Evolutionary conservation across 768 basidiomycete species (phyloP).

Genomic region (Serendipita sp.): DNA sequence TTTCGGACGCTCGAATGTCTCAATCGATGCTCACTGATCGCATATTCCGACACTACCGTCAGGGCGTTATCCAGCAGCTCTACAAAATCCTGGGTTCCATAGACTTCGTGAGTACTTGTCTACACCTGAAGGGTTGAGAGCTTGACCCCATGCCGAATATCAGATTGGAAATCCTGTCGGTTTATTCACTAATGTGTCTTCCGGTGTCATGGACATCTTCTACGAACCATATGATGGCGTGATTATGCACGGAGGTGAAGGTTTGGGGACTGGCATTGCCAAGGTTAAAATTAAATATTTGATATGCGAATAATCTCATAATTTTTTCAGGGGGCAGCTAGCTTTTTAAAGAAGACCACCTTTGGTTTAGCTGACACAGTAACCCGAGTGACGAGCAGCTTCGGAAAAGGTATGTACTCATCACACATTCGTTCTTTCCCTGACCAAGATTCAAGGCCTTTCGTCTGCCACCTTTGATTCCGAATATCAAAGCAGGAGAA

Average conservation of each 20-base stretch:
- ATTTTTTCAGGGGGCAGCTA: slow-evolving; percentile 69
- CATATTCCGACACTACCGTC: slow-evolving; percentile 80
- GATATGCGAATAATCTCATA: not conserved
- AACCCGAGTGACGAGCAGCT: slow-evolving; percentile 95
- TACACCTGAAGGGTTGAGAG: not conserved
- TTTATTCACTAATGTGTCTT: slow-evolving; percentile 94
- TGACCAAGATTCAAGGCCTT: slow-evolving; percentile 36
- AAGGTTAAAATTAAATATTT: slow-evolving; percentile 35
- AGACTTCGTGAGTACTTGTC: slow-evolving; percentile 40
- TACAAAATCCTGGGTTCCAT: slow-evolving; percentile 97
- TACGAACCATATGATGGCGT: slow-evolving; percentile 96
- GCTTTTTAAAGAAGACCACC: slow-evolving; percentile 96
- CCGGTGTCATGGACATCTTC: slow-evolving; percentile 95
- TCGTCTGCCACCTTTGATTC: slow-evolving; percentile 94
- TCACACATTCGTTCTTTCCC: not conserved
- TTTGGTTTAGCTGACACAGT: slow-evolving; percentile 92
- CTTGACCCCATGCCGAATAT: not conserved
- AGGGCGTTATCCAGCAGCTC: slow-evolving; percentile 83
- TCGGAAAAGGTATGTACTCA: slow-evolving; percentile 63
- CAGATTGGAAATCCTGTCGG: slow-evolving; percentile 83
- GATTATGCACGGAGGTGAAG: slow-evolving; percentile 89
- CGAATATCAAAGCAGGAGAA: slow-evolving; percentile 80
- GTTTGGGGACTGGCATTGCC: slow-evolving; percentile 85
- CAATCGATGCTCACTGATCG: slow-evolving; percentile 70
- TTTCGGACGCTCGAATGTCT: slow-evolving; percentile 86